These are phyloP conservation scores for Prunus davidiana DNA, from an alignment of 306 rosid genomes.

Conservation along the genomic window DNA sequence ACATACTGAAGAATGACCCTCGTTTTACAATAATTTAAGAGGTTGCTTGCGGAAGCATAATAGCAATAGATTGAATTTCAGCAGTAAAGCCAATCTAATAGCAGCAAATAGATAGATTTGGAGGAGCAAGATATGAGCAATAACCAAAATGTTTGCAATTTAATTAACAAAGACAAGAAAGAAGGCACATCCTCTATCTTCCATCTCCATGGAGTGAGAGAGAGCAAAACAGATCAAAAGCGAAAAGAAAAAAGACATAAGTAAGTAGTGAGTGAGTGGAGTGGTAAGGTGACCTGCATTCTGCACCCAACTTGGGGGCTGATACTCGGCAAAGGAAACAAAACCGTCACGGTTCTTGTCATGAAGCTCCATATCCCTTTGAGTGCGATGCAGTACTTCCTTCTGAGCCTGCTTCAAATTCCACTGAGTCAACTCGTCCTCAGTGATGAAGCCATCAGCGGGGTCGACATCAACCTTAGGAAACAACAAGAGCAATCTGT, in stretches of 20 bases:
- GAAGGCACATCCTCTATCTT: not conserved
- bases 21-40: not conserved
- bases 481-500: constrained; percentile 54
- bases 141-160: not conserved
- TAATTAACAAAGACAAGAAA: not conserved
- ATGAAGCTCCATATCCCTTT: constrained; percentile 83
- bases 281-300: constrained; percentile 48
- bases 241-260: not conserved
- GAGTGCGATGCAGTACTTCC: constrained; percentile 70
- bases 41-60: not conserved
- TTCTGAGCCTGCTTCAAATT: constrained; percentile 61
- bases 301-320: constrained; percentile 82
- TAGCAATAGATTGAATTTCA: not conserved
- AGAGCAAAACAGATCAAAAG: not conserved
- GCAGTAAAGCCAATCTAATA: not conserved
- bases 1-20: not conserved
- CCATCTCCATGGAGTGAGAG: too few relatives aligned
- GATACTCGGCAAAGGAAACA: constrained; percentile 82
- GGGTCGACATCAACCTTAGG: constrained; percentile 81
- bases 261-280: not conserved
- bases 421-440: constrained; percentile 80
- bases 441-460: constrained; percentile 49
- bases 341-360: constrained; percentile 76
- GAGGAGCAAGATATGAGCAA: not conserved
- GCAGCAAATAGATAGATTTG: not conserved